These are phyloP conservation scores for Rhinocladiella similis DNA, from an alignment of 2,329 filamentous ascomycete genomes.

Conservation along the genomic window DNA sequence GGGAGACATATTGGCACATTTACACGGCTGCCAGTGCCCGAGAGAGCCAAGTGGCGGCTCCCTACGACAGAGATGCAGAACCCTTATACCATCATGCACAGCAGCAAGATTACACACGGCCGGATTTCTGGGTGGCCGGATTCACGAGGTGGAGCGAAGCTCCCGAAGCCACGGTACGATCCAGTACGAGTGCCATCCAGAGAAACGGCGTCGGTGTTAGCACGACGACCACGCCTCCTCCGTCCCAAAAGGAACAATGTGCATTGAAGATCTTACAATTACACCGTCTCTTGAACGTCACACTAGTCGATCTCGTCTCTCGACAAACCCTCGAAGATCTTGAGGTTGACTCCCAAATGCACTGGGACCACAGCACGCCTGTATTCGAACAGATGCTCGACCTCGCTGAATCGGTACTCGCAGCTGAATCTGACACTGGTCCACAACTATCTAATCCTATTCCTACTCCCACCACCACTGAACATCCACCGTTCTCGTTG, in stretches of 20 bases:
- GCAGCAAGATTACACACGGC: no score
- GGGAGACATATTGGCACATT: not conserved
- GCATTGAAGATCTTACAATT: not conserved
- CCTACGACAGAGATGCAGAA: no score
- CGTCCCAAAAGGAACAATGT: not conserved
- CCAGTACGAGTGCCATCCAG: no score
- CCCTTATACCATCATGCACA: no score
- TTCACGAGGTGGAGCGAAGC: no score
- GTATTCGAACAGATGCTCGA: conserved; percentile 25
- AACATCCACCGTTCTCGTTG: no score
- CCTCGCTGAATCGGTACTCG: conserved; percentile 25
- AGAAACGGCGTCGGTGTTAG: no score
- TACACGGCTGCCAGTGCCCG: not conserved
- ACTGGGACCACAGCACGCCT: conserved; percentile 27
- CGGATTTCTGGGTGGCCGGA: no score
- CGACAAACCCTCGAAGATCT: not conserved
- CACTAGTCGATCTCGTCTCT: not conserved
- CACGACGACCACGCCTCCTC: no score
- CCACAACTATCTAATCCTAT: no score
- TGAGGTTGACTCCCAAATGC: not conserved
- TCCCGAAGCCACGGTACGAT: not conserved
- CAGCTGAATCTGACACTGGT: not conserved
- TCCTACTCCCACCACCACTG: no score
- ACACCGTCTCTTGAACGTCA: not conserved
- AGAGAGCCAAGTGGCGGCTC: not conserved